Evolutionary conservation across 352 stramenopile species (phyloP).

Genomic region (Bremia lactucae): DNA sequence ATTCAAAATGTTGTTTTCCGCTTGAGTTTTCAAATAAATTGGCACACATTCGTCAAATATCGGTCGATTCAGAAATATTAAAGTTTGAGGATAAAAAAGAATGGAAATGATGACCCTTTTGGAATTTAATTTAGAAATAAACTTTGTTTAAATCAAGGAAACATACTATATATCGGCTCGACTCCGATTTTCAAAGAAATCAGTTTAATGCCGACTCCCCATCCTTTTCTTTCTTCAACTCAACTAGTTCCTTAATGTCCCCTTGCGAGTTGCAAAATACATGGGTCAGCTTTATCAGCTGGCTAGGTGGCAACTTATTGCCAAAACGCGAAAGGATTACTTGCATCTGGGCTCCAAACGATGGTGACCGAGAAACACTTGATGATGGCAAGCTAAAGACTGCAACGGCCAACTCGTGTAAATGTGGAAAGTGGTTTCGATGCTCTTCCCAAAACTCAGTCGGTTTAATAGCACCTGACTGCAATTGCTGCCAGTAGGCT

Average conservation of each 20-base stretch:
- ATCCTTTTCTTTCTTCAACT: not conserved
- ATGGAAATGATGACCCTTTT: too few species aligned
- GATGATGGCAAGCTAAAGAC: constrained; percentile 47
- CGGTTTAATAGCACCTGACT: constrained; percentile 30
- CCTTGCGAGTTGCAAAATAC: constrained; percentile 46
- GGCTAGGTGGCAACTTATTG: constrained; percentile 22
- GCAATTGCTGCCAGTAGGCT: constrained; percentile 43
- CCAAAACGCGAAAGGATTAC: constrained; percentile 35
- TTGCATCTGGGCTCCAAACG: constrained; percentile 25
- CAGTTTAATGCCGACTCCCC: too few species aligned
- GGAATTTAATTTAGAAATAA: too few species aligned
- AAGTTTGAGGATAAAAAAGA: too few species aligned
- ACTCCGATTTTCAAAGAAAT: too few species aligned
- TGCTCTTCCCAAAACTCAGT: constrained; percentile 55
- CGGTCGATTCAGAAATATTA: too few species aligned
- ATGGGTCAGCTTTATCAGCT: constrained; percentile 50
- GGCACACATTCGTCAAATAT: too few species aligned
- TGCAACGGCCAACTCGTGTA: constrained; percentile 45
- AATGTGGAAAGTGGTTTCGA: constrained; percentile 35
- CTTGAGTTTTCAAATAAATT: too few species aligned
- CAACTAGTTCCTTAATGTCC: constrained; percentile 1
- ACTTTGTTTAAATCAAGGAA: too few species aligned
- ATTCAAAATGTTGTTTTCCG: too few species aligned
- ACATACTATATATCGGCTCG: too few species aligned
- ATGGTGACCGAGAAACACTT: constrained; percentile 23